These are phyloP conservation scores for Plantago major DNA, from an alignment of 257 asterid species.

Conservation along the genomic window DNA sequence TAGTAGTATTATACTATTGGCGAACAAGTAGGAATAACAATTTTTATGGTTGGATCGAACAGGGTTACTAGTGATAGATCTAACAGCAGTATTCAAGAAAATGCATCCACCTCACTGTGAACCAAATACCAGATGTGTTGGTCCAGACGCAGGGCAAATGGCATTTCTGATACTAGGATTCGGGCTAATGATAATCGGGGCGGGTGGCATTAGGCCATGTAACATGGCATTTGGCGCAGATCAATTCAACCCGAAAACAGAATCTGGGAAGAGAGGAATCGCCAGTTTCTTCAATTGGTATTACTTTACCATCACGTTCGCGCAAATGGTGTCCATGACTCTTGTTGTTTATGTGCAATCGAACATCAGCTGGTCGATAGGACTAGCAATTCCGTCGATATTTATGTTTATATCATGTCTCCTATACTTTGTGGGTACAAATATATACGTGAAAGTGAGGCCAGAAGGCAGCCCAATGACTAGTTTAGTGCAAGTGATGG, in stretches of 20 bases:
- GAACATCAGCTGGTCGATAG: constrained; percentile 65
- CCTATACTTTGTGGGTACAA: constrained; percentile 46
- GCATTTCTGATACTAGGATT: constrained; percentile 56
- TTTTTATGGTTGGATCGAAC: background rate
- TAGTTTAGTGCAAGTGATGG: constrained; percentile 45
- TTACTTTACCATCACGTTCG: constrained; percentile 60
- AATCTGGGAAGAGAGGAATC: constrained; percentile 60
- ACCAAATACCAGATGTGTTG: constrained; percentile 23
- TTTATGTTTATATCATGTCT: constrained; percentile 51
- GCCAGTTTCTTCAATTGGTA: constrained; percentile 85
- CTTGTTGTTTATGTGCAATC: constrained; percentile 66
- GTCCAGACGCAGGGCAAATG: constrained; percentile 52
- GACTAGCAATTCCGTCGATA: constrained; percentile 51
- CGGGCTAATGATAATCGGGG: constrained; percentile 54
- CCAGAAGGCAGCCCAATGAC: constrained; percentile 78
- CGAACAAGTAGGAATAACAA: background rate
- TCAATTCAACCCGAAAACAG: constrained; percentile 68
- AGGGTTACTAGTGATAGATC: constrained; percentile 44
- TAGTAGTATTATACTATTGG: no score
- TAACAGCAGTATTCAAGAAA: constrained; percentile 59
- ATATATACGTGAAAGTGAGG: constrained; percentile 53
- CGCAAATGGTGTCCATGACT: constrained; percentile 54
- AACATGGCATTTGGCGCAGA: constrained; percentile 82
- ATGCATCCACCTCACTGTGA: constrained; percentile 61
- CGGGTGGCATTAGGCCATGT: constrained; percentile 82